Evolutionary conservation across 169 alveolate species (phyloP).

Genomic region (Perkinsus chesapeaki): DNA sequence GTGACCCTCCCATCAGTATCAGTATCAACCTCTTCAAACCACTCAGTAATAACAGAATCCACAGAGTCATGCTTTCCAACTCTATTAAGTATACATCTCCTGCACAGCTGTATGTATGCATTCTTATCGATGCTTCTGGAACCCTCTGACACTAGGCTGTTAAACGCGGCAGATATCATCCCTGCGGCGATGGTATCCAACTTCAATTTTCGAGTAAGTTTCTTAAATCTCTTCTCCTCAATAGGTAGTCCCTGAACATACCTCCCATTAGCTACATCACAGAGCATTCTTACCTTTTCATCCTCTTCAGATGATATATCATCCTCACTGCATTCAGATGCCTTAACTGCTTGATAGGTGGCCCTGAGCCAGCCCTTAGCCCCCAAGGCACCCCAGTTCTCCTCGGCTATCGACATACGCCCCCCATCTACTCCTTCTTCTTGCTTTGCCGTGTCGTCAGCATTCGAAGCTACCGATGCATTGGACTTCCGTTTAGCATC

Average conservation of each 20-base stretch:
- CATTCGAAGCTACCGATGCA: too few species aligned
- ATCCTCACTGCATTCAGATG: neutral
- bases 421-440: too few species aligned
- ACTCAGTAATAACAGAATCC: neutral
- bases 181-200: neutral
- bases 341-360: neutral
- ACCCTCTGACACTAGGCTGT: neutral
- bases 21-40: neutral
- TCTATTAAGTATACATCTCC: neutral
- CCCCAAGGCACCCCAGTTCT: neutral
- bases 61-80: neutral
- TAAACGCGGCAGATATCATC: neutral
- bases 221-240: neutral
- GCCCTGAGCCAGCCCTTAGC: neutral
- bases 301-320: neutral
- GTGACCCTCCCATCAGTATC: neutral
- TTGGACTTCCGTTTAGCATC: neutral
- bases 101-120: neutral
- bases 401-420: neutral
- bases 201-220: neutral
- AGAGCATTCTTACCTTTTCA: neutral
- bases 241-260: neutral
- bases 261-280: neutral
- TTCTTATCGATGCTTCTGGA: neutral
- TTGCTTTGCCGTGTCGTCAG: too few species aligned